Evolutionary conservation across 2,329 filamentous ascomycete genomes (phyloP).

Genomic region (Neonectria coccinea): DNA sequence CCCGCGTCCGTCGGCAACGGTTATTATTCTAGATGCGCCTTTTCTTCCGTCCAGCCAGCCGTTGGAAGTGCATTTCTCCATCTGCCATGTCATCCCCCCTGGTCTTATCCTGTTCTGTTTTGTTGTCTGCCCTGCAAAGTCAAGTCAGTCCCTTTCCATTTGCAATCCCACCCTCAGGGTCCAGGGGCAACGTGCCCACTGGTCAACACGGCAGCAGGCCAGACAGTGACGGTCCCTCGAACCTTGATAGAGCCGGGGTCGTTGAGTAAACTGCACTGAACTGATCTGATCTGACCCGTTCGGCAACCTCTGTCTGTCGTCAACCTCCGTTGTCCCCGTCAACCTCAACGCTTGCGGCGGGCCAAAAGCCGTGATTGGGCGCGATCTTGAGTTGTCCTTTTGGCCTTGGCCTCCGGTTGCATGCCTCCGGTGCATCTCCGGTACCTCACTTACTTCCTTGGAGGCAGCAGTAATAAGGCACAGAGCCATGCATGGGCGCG

Average conservation of each 20-base stretch:
- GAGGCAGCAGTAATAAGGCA: slow-evolving; percentile 15
- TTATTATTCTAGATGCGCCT: slow-evolving; percentile 17
- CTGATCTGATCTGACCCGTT: slow-evolving; percentile 8
- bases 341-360: slow-evolving; percentile 11
- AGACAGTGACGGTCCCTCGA: slow-evolving; percentile 8
- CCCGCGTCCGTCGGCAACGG: slow-evolving; percentile 16
- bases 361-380: slow-evolving; percentile 24
- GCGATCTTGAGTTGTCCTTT: slow-evolving; percentile 18
- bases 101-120: neutral
- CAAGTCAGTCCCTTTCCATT: slow-evolving; percentile 14
- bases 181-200: slow-evolving; percentile 21
- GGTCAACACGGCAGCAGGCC: slow-evolving; percentile 7
- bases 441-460: slow-evolving; percentile 11
- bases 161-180: slow-evolving; percentile 21
- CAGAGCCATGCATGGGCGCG: slow-evolving; percentile 16
- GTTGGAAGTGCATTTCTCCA: slow-evolving; percentile 9
- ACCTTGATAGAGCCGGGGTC: slow-evolving; percentile 1
- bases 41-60: slow-evolving; percentile 14
- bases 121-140: slow-evolving; percentile 15
- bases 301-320: slow-evolving; percentile 4
- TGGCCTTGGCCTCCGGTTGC: slow-evolving; percentile 6
- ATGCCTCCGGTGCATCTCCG: neutral
- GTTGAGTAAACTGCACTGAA: slow-evolving; percentile 2
- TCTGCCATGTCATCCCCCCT: slow-evolving; percentile 10
- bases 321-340: slow-evolving; percentile 12